phyloP scores from a whole-genome alignment of 805 yeast species.

The Metschnikowia borealis region DNA sequence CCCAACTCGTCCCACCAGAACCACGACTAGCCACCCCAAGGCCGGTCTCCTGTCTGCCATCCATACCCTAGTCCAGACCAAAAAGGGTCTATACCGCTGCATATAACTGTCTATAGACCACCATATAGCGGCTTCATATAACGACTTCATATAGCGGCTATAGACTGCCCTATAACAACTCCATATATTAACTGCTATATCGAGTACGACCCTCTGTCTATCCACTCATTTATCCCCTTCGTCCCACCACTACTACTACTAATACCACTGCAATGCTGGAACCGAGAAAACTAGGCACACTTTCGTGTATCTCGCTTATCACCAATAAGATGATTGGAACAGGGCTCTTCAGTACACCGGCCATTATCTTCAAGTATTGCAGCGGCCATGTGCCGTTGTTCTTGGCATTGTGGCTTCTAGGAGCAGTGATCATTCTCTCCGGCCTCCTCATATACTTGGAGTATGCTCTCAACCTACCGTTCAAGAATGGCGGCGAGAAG shows the following conservation, averaged over 20 bases:
- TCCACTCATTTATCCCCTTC: no score
- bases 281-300: slow-evolving; percentile 21
- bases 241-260: no score
- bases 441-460: slow-evolving; percentile 41
- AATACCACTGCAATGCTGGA: slow-evolving; percentile 4
- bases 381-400: slow-evolving; percentile 36
- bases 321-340: slow-evolving; percentile 72
- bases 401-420: slow-evolving; percentile 30
- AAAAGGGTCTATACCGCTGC: no score
- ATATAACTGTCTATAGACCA: no score
- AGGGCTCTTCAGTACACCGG: slow-evolving; percentile 67
- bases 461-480: slow-evolving; percentile 38
- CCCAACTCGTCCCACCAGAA: not conserved
- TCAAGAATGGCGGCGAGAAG: slow-evolving; percentile 41
- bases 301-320: slow-evolving; percentile 43
- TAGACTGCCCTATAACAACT: no score
- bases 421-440: slow-evolving; percentile 35
- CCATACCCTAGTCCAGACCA: no score
- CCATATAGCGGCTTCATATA: no score
- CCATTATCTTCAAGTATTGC: slow-evolving; percentile 54
- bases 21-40: no score
- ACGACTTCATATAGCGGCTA: no score
- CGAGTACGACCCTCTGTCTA: no score
- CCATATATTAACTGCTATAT: no score
- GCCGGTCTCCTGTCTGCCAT: no score